Base-by-base conservation (phyloP, 306 rosid genomes). In the Begonia loranthoides region DNA sequence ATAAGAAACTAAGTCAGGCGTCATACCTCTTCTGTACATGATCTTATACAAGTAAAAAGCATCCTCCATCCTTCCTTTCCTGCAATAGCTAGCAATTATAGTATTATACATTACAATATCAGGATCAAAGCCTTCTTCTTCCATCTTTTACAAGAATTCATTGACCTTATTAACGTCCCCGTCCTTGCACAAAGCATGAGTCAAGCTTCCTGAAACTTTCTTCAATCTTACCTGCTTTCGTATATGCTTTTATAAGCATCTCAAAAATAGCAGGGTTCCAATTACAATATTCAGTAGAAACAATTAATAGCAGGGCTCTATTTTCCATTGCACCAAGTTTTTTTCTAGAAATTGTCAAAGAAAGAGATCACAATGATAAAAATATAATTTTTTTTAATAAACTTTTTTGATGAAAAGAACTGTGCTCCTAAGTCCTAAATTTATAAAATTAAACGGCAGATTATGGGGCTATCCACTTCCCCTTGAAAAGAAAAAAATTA, bases 101-200 rank as follows among this genome's bases (percentile, higher is more conserved):
- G 84, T 89, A 61, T 84, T 84, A 64, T 84, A 89, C 0, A 90
- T 89, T 46, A 89, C 94, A 0, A 77, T 59, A 39, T 89, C 87
- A 1, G 97, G 95, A 49, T 79, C 87, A 70, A 84, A 89, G 9
- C 97, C 95, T 62, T 84, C 93, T 49, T 84, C 95, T 61, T 89
- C 97, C 90, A 89, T 89, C 62, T 73, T 84, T 48, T 89, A 94
- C 47, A 89, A 34, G 60, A 89, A 89, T 13, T 65, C 83, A 6
- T 76, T 79, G 58, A 84, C 87, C 79, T 79, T 84, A 56, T 79
- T 65, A 9, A 70, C 64, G 68, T 89, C 83, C 13, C 84, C 76
- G 11, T 63, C 70, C 41, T 69, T 81, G 48, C 97, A 84, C 72
- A 89, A 59, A 66, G 78, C 79, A 76, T 77, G 72, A 3, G 82